phyloP scores from a whole-genome alignment of 257 asterid genomes.

The Scutellaria galericulata region DNA sequence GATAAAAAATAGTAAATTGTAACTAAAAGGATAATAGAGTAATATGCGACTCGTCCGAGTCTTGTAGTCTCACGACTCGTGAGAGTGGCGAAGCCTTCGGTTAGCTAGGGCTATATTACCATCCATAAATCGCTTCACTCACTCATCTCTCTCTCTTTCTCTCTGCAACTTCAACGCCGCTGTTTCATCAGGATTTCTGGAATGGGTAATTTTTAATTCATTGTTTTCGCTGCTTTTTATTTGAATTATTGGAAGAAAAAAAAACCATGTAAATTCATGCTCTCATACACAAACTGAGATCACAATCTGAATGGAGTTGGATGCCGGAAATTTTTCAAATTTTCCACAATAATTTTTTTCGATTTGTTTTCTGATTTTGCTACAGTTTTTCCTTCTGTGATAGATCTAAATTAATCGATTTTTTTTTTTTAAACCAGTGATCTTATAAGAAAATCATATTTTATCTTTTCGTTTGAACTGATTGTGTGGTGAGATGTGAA shows the following conservation, averaged over 20 bases:
- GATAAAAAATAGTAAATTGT: too few relatives aligned
- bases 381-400: neutral
- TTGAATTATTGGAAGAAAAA: neutral
- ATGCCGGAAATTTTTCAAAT: neutral
- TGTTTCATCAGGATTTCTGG: conserved; percentile 19
- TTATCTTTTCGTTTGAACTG: neutral
- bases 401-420: conserved; percentile 13
- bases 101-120: conserved; percentile 35
- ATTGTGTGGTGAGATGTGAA: neutral
- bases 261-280: neutral
- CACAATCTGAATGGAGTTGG: conserved; percentile 24
- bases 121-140: conserved; percentile 24
- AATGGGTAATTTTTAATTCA: conserved; percentile 8
- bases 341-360: neutral
- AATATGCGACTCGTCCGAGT: neutral
- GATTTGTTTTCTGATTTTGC: neutral
- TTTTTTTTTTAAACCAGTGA: neutral
- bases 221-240: neutral
- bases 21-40: neutral
- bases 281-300: neutral
- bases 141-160: conserved; percentile 32
- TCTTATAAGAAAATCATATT: neutral
- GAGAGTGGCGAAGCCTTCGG: conserved; percentile 21
- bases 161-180: conserved; percentile 35
- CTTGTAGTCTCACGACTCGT: neutral